phyloP scores from a whole-genome alignment of 768 basidiomycete species.

The Rhizopogon salebrosus region DNA sequence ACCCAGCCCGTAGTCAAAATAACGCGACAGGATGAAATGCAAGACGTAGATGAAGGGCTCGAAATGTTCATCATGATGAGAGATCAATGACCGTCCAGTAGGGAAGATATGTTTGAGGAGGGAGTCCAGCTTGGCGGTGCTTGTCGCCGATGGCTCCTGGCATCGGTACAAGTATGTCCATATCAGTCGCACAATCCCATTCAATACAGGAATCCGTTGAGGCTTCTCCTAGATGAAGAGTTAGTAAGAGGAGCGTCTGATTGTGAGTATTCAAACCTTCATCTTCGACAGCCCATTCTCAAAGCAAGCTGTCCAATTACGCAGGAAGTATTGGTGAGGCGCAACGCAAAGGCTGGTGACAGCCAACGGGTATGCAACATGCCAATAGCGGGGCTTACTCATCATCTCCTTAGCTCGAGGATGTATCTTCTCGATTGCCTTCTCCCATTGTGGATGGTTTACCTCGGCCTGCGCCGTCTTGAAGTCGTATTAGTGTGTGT shows the following conservation, averaged over 20 bases:
- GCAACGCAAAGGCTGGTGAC: slow-evolving; percentile 84
- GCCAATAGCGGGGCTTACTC: slow-evolving; percentile 87
- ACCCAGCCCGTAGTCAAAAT: slow-evolving; percentile 83
- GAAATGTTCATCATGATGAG: slow-evolving; percentile 68
- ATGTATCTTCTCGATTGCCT: slow-evolving; percentile 80
- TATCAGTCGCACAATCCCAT: slow-evolving; percentile 75
- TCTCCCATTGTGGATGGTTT: slow-evolving; percentile 92
- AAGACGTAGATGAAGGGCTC: slow-evolving; percentile 74
- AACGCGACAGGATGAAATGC: slow-evolving; percentile 78
- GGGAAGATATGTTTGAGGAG: slow-evolving; percentile 80
- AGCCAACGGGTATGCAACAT: slow-evolving; percentile 76
- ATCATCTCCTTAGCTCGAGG: slow-evolving; percentile 83
- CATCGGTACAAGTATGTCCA: slow-evolving; percentile 98
- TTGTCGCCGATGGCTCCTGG: slow-evolving; percentile 76
- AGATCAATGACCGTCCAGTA: slow-evolving; percentile 50
- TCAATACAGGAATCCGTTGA: slow-evolving; percentile 65
- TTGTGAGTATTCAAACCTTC: slow-evolving; percentile 48
- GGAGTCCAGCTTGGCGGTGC: slow-evolving; percentile 72
- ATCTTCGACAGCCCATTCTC: slow-evolving; percentile 71
- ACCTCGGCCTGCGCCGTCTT: slow-evolving; percentile 94
- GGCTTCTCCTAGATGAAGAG: slow-evolving; percentile 62
- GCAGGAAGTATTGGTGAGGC: slow-evolving; percentile 78
- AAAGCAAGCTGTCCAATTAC: slow-evolving; percentile 73
- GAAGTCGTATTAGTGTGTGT: neutral
- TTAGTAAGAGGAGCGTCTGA: slow-evolving; percentile 3